phyloP scores from a whole-genome alignment of 441 rosid species.

The Gossypium aridum region DNA sequence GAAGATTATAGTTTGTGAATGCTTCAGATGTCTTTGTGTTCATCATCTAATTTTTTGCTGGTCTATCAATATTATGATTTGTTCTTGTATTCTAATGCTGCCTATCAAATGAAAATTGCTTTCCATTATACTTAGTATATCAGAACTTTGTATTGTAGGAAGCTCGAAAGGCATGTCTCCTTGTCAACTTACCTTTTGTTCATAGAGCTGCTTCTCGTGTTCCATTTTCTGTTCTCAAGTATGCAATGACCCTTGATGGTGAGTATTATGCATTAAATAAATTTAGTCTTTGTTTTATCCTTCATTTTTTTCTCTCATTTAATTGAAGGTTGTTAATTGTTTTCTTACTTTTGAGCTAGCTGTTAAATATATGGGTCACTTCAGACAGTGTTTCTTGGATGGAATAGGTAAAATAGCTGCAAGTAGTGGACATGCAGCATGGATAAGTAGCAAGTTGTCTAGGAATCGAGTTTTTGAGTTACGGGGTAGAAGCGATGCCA shows the following conservation, averaged over 20 bases:
- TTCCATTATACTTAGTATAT: background rate
- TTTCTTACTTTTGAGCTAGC: background rate
- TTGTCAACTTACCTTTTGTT: slow-evolving; percentile 83
- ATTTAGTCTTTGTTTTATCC: background rate
- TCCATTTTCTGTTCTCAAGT: slow-evolving; percentile 86
- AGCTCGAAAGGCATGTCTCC: slow-evolving; percentile 70
- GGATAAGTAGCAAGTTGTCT: slow-evolving; percentile 87
- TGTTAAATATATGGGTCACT: background rate
- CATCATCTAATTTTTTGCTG: background rate
- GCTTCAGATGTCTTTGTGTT: background rate
- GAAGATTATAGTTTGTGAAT: background rate
- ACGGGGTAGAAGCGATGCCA: slow-evolving; percentile 83
- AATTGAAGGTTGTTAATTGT: background rate
- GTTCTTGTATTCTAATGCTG: background rate
- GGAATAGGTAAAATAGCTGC: slow-evolving; percentile 81
- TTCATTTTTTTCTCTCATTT: background rate
- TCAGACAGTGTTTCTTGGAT: slow-evolving; percentile 16
- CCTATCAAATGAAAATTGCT: background rate
- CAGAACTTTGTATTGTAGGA: slow-evolving; percentile 35
- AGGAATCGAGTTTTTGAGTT: slow-evolving; percentile 74
- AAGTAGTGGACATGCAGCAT: slow-evolving; percentile 84
- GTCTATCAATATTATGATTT: background rate
- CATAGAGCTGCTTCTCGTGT: slow-evolving; percentile 67
- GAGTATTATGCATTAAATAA: slow-evolving; percentile 18
- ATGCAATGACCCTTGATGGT: slow-evolving; percentile 98